phyloP scores from a whole-genome alignment of 2,329 filamentous ascomycete species.

The Epicoccum sorghinum region DNA sequence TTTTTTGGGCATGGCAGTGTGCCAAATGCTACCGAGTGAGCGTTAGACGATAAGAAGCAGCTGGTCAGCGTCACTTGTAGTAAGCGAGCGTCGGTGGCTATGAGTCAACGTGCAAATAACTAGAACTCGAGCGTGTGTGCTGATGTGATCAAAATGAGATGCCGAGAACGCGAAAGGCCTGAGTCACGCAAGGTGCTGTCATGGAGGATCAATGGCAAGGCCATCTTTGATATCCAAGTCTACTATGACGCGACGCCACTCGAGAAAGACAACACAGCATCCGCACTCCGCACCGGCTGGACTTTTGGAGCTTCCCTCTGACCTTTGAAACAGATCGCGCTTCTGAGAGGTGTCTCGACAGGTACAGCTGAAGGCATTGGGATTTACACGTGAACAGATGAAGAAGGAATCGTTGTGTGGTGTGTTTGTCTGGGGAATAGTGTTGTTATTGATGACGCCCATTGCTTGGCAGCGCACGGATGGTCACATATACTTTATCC shows the following conservation, averaged over 20 bases:
- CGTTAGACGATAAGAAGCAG: neutral
- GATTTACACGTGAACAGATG: neutral
- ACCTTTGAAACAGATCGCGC: neutral
- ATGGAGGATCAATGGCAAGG: neutral
- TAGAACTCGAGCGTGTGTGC: neutral
- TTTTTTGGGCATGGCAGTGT: constrained; percentile 55
- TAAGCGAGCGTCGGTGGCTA: constrained; percentile 4
- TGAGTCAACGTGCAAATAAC: constrained; percentile 12
- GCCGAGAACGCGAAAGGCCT: neutral
- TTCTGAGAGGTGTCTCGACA: too few species aligned
- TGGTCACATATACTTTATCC: neutral
- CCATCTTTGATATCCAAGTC: constrained; percentile 10
- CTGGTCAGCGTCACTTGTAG: neutral
- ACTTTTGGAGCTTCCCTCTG: neutral
- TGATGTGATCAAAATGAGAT: neutral
- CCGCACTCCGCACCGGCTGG: neutral
- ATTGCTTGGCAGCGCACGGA: constrained; percentile 11
- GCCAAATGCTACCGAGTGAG: constrained; percentile 1
- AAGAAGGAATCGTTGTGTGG: neutral
- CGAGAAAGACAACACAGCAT: neutral
- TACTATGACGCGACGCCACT: constrained; percentile 16
- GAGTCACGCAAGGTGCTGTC: neutral
- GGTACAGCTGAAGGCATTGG: neutral
- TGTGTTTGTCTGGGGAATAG: neutral
- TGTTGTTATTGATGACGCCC: neutral